Evolutionary conservation across 2,329 filamentous ascomycete species (phyloP).

Genomic region (Scleromitrula shiraiana): DNA sequence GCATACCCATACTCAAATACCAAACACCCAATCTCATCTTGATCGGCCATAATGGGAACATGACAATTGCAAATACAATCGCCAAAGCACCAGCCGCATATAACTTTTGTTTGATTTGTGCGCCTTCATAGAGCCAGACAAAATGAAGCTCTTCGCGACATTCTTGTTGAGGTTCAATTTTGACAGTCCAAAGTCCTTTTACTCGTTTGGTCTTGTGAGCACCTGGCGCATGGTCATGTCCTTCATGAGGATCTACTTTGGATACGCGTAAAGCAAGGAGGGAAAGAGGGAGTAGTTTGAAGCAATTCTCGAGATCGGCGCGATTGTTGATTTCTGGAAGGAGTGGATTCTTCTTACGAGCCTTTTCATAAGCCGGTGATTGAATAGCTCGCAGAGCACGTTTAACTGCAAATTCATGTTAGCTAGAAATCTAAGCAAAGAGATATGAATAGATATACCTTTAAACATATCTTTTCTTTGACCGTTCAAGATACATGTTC

Average conservation of each 20-base stretch:
- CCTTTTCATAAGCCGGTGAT: constrained; percentile 84
- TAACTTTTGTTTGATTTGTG: constrained; percentile 87
- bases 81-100: constrained; percentile 79
- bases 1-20: constrained; percentile 92
- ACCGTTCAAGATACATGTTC: constrained; percentile 89
- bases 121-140: constrained; percentile 91
- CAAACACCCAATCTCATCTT: constrained; percentile 88
- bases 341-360: constrained; percentile 78
- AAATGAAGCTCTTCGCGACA: constrained; percentile 84
- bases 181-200: constrained; percentile 94
- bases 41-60: constrained; percentile 95
- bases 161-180: constrained; percentile 94
- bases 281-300: constrained; percentile 90
- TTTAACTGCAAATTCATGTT: constrained; percentile 58
- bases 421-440: not conserved
- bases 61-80: constrained; percentile 77
- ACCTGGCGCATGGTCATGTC: constrained; percentile 55
- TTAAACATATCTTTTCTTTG: constrained; percentile 98
- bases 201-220: constrained; percentile 75
- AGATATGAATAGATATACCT: constrained; percentile 44
- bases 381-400: constrained; percentile 85
- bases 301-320: constrained; percentile 81
- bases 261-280: constrained; percentile 85
- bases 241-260: constrained; percentile 72
- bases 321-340: constrained; percentile 85